Conservation (phyloP, 352 stramenopile genomes). For the Globisporangium rhizosaccharum region DNA sequence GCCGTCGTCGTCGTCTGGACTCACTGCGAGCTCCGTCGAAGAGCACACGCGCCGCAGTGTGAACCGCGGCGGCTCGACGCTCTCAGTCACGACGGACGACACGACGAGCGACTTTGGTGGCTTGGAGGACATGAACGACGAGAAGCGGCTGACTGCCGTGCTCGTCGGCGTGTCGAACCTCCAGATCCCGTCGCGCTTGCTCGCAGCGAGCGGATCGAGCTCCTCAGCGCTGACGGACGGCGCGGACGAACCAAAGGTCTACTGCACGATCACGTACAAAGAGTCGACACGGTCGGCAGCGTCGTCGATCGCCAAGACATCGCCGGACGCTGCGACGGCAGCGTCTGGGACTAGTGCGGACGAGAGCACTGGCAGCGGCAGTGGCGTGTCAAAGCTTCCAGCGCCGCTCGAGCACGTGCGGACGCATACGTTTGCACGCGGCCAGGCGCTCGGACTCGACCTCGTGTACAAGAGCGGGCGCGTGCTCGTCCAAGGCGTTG, state of each 20-base stretch:
- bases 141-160: conserved; percentile 68
- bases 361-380: conserved; percentile 11
- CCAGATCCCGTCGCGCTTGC: conserved; percentile 36
- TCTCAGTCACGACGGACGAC: conserved; percentile 65
- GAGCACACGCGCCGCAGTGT: conserved; percentile 7
- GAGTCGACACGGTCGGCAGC: conserved; percentile 70
- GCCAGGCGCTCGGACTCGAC: conserved; percentile 66
- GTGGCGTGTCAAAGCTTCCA: conserved; percentile 5
- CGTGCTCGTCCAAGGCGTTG: conserved; percentile 72
- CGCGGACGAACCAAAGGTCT: conserved; percentile 54
- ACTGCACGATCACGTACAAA: conserved; percentile 78
- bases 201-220: conserved; percentile 30
- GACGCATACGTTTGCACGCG: conserved; percentile 51
- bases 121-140: conserved; percentile 58
- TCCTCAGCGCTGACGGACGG: conserved; percentile 13
- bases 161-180: conserved; percentile 73
- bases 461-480: conserved; percentile 73
- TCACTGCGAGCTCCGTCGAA: conserved; percentile 23
- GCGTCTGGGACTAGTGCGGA: conserved; percentile 7
- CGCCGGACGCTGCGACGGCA: conserved; percentile 13
- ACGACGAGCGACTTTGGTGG: conserved; percentile 43
- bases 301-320: conserved; percentile 55
- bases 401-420: conserved; percentile 47
- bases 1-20: conserved; percentile 12
- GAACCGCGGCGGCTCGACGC: conserved; percentile 7